These are phyloP conservation scores for Takakia lepidozioides DNA, from an alignment of 225 moss, liverwort and hornwort genomes.

Conservation along the genomic window DNA sequence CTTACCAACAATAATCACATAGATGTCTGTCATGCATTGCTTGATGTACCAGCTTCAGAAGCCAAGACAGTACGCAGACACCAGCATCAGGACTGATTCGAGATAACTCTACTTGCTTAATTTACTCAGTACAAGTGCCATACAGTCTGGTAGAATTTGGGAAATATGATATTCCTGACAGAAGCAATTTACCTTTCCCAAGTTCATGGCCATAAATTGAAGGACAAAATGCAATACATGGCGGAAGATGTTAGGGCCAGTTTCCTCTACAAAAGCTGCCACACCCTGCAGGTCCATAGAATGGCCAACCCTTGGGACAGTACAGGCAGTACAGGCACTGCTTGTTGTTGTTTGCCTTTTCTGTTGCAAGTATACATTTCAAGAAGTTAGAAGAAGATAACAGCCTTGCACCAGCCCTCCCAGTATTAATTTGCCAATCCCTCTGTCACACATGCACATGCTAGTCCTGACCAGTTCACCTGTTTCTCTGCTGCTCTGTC, in stretches of 20 bases:
- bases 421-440: too few relatives aligned
- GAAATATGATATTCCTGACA: neutral
- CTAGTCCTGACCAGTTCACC: too few relatives aligned
- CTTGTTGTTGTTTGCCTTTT: constrained; percentile 75
- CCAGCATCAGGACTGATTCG: too few relatives aligned
- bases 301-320: too few relatives aligned
- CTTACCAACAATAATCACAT: constrained; percentile 87
- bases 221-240: constrained; percentile 88
- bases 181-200: constrained; percentile 70
- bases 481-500: too few relatives aligned
- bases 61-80: too few relatives aligned
- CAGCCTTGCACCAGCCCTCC: too few relatives aligned
- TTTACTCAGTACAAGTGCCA: too few relatives aligned
- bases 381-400: too few relatives aligned
- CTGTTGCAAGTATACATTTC: constrained; percentile 27
- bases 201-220: constrained; percentile 97
- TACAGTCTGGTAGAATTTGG: constrained; percentile 8
- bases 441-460: too few relatives aligned
- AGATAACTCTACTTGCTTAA: constrained; percentile 2
- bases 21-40: too few relatives aligned
- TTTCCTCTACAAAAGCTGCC: constrained; percentile 60
- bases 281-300: constrained; percentile 66
- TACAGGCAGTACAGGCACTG: constrained; percentile 79
- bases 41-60: too few relatives aligned
- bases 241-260: constrained; percentile 70